Conservation (phyloP, 2,329 filamentous ascomycete species). For the Biscogniauxia sp. region DNA sequence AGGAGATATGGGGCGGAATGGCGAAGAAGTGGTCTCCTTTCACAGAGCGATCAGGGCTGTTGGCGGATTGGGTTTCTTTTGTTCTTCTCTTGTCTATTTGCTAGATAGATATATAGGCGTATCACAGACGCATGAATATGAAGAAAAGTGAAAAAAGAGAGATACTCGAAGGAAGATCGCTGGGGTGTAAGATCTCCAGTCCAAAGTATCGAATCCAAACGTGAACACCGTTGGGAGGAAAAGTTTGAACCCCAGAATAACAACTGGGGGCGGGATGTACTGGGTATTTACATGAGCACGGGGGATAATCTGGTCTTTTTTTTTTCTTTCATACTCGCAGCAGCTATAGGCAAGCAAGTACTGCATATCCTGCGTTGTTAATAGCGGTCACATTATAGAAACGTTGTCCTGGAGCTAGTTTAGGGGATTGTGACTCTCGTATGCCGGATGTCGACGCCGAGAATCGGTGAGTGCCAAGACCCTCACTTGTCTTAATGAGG, state of each 20-base stretch:
- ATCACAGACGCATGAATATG: background rate
- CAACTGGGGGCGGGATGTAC: background rate
- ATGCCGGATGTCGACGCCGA: background rate
- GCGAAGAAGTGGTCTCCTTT: too few relatives aligned
- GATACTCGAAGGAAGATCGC: background rate
- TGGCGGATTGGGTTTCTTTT: background rate
- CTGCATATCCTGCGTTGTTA: background rate
- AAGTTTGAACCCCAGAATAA: background rate
- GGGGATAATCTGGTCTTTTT: background rate
- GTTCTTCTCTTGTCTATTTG: background rate
- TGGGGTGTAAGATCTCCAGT: background rate
- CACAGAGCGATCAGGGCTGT: too few relatives aligned
- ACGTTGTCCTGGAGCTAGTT: background rate
- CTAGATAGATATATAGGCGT: background rate
- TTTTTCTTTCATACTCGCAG: too few relatives aligned
- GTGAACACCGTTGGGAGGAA: background rate
- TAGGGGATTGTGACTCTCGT: background rate
- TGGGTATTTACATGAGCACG: background rate
- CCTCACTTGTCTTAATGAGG: background rate
- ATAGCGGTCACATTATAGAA: background rate
- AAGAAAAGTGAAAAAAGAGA: background rate
- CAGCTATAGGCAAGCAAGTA: background rate
- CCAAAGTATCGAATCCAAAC: background rate
- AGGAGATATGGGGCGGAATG: too few relatives aligned
- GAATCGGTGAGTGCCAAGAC: conserved; percentile 1